Base-by-base conservation (phyloP, 2,329 filamentous ascomycete genomes). In the Aspergillus sp. region DNA sequence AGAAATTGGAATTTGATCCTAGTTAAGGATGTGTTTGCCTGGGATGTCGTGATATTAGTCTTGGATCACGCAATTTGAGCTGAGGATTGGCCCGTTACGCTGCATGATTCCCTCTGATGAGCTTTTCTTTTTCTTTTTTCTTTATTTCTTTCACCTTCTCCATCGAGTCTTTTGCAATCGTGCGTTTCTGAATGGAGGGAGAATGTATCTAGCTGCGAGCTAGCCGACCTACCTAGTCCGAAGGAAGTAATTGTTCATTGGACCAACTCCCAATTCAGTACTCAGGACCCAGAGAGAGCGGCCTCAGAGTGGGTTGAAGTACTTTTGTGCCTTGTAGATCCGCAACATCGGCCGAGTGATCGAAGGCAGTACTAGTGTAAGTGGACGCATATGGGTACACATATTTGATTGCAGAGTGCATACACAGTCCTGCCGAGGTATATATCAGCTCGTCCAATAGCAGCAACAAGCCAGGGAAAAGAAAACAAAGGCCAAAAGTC, bases 1-100 rank as follows among this genome's bases (percentile, higher is more conserved):
- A 55, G 52, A 55, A 55, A 55, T 17, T 55, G 45, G 11, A 40
- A 23, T 31, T 43, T 35, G 33, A 27, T 14, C 40, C 37, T n/a
- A 39, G 31, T 39, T 49, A 51, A 55, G 35, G 19, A 47, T 21
- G 40, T 37, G 14, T 46, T 47, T 54, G n/a, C 17, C 17, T 25
- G 47, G 47, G 35, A 68, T 69, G 66, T 67, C 63, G 64, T 64
- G 49, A 63, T 65, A 58, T 66, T 66, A 68, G 67, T 58, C 41
- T 3, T 53, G 49, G 61, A 70, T 70, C 62, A 60, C 67, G 67
- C 66, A 61, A 70, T 70, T 58, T 55, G 31, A 12, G 25, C 21
- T 19, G 50, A 23, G 25, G 17, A 53, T 46, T 41, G 33, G 19
- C 35, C 27, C 21, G 45, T 35, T 14, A 25, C 8, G 33, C 14